Conservation (phyloP, 208 protist genomes). For the Leishmania major region DNA sequence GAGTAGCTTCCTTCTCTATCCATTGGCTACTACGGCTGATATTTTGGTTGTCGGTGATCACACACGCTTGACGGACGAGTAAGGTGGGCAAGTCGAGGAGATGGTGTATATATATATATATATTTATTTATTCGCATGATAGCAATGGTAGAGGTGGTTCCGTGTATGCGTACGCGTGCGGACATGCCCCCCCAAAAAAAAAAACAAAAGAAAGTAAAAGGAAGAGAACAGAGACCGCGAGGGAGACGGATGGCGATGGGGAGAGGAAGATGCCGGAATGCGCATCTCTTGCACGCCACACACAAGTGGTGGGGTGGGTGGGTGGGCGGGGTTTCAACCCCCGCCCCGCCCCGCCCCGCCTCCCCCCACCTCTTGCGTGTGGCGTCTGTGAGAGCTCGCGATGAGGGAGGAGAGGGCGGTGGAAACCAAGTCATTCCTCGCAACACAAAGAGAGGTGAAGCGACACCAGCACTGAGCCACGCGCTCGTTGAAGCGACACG, state of each 20-base stretch:
- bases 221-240: neutral
- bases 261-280: neutral
- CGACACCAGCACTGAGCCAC: neutral
- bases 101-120: slow-evolving; percentile 7
- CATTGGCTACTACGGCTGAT: slow-evolving; percentile 1
- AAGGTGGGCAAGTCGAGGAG: neutral
- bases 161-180: neutral
- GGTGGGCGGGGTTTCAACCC: too few relatives aligned
- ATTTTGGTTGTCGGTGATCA: neutral
- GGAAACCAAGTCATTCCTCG: neutral
- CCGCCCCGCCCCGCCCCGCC: too few relatives aligned
- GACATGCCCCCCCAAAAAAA: neutral
- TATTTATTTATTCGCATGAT: neutral
- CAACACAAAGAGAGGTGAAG: slow-evolving; percentile 21
- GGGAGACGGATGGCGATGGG: neutral
- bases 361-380: neutral
- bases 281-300: neutral
- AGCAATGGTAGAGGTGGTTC: neutral
- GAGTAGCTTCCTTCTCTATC: slow-evolving; percentile 4
- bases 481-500: neutral
- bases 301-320: neutral
- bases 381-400: neutral
- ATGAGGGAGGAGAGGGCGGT: neutral
- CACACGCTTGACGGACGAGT: neutral
- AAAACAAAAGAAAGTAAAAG: neutral